These are phyloP conservation scores for Mycena leptocephala DNA, from an alignment of 768 basidiomycete genomes.

Conservation along the genomic window DNA sequence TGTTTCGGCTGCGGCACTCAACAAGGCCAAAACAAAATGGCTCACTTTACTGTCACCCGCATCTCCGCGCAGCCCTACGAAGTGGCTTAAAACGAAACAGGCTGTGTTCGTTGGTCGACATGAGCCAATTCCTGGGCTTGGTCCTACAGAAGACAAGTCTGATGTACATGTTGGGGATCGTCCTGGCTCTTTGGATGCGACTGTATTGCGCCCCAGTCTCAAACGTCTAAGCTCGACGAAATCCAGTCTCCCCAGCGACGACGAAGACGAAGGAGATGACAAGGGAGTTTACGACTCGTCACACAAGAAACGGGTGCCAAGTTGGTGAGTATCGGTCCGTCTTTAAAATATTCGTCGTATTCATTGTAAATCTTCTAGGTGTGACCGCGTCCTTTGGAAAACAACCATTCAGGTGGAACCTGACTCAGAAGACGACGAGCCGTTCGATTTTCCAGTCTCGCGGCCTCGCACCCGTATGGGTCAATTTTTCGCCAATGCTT, in stretches of 20 bases:
- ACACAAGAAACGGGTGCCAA: slow-evolving; percentile 86
- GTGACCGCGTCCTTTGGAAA: slow-evolving; percentile 90
- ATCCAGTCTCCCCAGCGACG: slow-evolving; percentile 56
- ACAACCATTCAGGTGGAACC: slow-evolving; percentile 71
- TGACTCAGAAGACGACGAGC: slow-evolving; percentile 58
- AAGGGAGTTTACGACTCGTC: slow-evolving; percentile 88
- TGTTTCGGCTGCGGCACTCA: slow-evolving; percentile 61
- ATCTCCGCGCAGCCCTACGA: slow-evolving; percentile 49
- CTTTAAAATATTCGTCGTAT: not conserved
- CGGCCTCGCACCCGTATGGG: slow-evolving; percentile 65
- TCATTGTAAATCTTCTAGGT: slow-evolving; percentile 61
- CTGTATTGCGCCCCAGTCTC: slow-evolving; percentile 42
- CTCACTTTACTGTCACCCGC: slow-evolving; percentile 60
- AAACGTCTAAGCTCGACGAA: slow-evolving; percentile 50
- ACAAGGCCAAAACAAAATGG: slow-evolving; percentile 73
- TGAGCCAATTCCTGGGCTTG: slow-evolving; percentile 21
- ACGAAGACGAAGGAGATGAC: slow-evolving; percentile 59
- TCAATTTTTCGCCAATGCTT: slow-evolving; percentile 69
- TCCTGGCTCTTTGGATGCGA: slow-evolving; percentile 27
- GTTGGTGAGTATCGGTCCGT: slow-evolving; percentile 75
- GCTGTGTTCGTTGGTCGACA: not conserved
- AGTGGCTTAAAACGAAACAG: slow-evolving; percentile 48
- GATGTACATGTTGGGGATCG: not conserved
- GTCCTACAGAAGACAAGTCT: slow-evolving; percentile 16
- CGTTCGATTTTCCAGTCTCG: slow-evolving; percentile 37